Percentiles rank a stretch among this genome's conserved stretches.
Conservation (phyloP, 2,329 filamentous ascomycete genomes). For the Byssothecium circinans region DNA sequence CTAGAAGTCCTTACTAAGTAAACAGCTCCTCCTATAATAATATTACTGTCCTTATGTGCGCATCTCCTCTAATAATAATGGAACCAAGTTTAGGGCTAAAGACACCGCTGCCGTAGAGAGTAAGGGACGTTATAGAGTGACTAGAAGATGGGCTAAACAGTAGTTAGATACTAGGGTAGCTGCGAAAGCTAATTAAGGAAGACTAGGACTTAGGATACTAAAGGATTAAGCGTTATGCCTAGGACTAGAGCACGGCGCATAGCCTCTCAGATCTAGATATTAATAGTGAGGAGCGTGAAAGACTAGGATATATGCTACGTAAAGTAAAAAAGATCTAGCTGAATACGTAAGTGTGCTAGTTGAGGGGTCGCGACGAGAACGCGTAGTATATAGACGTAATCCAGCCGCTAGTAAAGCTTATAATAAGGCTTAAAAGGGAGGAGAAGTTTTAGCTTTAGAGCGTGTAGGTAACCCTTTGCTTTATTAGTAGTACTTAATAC, state of each 20-base stretch:
- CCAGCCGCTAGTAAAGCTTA: slow-evolving; percentile 12
- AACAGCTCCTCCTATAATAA: too few species aligned
- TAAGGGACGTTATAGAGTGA: too few species aligned
- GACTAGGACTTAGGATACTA: too few species aligned
- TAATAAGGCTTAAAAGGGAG: slow-evolving; percentile 12
- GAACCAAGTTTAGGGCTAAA: too few species aligned
- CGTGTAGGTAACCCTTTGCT: slow-evolving; percentile 11
- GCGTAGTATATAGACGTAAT: slow-evolving; percentile 16
- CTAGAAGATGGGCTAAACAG: too few species aligned
- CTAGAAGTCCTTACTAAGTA: too few species aligned
- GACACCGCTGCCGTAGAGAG: too few species aligned
- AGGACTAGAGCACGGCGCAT: slow-evolving; percentile 7
- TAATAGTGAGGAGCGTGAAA: slow-evolving; percentile 5
- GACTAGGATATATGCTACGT: slow-evolving; percentile 9
- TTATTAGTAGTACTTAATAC: slow-evolving; percentile 5
- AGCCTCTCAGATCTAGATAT: slow-evolving; percentile 3
- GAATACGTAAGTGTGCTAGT: slow-evolving; percentile 8
- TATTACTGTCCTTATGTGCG: too few species aligned
- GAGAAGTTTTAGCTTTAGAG: slow-evolving; percentile 15
- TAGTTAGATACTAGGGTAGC: too few species aligned
- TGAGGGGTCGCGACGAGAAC: slow-evolving; percentile 13
- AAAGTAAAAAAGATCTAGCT: slow-evolving; percentile 14
- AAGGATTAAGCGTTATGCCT: too few species aligned
- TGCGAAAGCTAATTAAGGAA: too few species aligned
- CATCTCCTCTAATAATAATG: too few species aligned